Evolutionary conservation across 306 rosid species (phyloP).

Genomic region (Cucurbita ficifolia): DNA sequence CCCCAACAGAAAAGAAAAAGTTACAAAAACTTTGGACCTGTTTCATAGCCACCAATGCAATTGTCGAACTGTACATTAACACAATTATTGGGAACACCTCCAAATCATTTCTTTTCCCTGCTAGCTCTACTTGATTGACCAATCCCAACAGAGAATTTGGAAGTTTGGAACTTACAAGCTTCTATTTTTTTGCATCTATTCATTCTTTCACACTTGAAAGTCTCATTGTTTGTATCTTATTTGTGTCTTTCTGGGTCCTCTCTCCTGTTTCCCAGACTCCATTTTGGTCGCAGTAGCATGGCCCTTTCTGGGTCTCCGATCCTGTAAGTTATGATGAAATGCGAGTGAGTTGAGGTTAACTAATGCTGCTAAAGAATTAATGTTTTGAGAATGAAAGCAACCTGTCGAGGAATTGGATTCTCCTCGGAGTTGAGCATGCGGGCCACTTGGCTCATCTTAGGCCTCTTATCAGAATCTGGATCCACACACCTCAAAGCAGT

Average conservation of each 20-base stretch:
- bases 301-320: not conserved
- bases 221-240: not conserved
- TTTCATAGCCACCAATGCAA: not conserved
- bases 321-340: not conserved
- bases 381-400: conserved; percentile 2
- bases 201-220: not conserved
- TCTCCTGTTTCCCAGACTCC: not conserved
- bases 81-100: not conserved
- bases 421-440: conserved; percentile 96
- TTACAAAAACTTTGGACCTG: not conserved
- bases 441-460: conserved; percentile 85
- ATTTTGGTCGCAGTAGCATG: not conserved
- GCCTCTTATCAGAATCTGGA: conserved; percentile 75
- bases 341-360: not conserved
- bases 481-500: conserved; percentile 94
- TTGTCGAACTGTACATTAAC: not conserved
- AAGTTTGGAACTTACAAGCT: conserved; percentile 10
- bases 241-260: not conserved
- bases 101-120: not conserved
- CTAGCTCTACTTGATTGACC: not conserved
- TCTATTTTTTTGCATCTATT: not conserved
- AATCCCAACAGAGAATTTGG: not conserved
- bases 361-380: not conserved
- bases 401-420: conserved; percentile 84
- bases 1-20: not conserved